Conservation (phyloP, 2,329 filamentous ascomycete genomes). For the Fusarium newnesense region DNA sequence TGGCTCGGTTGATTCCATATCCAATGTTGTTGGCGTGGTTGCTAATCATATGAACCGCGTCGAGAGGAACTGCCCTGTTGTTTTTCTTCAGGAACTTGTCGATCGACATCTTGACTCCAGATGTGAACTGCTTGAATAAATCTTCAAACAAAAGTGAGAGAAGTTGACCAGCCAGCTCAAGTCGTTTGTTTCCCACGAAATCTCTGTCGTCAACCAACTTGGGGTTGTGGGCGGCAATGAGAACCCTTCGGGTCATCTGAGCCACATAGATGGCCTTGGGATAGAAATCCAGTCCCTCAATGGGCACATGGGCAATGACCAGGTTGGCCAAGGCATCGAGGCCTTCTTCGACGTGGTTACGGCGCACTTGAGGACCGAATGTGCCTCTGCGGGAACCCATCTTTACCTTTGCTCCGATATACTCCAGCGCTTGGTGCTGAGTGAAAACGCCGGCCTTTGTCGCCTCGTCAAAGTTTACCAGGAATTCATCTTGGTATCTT, state of each 20-base stretch:
- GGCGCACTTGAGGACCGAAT: conserved; percentile 66
- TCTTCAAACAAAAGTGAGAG: conserved; percentile 95
- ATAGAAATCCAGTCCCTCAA: conserved; percentile 90
- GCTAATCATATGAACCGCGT: conserved; percentile 85
- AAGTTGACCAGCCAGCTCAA: conserved; percentile 94
- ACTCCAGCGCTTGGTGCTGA: conserved; percentile 95
- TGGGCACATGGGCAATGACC: conserved; percentile 93
- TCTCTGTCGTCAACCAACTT: conserved; percentile 95
- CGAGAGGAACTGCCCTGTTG: conserved; percentile 86
- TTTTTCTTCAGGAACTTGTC: conserved; percentile 97
- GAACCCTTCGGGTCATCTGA: conserved; percentile 94
- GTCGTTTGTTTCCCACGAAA: conserved; percentile 96
- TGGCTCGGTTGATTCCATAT: conserved; percentile 91
- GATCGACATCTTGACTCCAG: conserved; percentile 89
- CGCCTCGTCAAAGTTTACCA: conserved; percentile 94
- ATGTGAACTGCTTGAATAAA: conserved; percentile 94
- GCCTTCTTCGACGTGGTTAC: conserved; percentile 90
- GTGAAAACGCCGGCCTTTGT: conserved; percentile 86
- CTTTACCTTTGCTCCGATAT: conserved; percentile 86
- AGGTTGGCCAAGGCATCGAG: conserved; percentile 92
- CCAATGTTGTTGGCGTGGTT: conserved; percentile 90
- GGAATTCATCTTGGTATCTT: conserved; percentile 92
- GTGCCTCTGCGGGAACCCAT: conserved; percentile 77
- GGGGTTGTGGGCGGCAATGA: conserved; percentile 92
- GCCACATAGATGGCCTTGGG: conserved; percentile 98